Evolutionary conservation across 345 rosid genomes (phyloP).

Genomic region (Pelargonium nanum): DNA sequence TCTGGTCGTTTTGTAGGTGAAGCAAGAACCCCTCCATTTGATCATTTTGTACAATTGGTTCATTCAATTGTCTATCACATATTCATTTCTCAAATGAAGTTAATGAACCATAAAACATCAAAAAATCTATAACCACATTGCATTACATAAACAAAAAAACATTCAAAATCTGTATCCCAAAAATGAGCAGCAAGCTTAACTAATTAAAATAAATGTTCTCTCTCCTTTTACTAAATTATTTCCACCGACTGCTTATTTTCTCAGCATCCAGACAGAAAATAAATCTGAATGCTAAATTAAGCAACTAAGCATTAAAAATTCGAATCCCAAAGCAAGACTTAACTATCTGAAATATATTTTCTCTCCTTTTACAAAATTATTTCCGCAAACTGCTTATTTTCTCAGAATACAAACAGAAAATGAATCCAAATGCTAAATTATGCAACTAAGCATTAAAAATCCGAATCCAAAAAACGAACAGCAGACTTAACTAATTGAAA

Average conservation of each 20-base stretch:
- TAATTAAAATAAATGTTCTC: not conserved
- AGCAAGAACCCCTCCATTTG: constrained; percentile 81
- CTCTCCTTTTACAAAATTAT: no score
- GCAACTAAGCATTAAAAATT: no score
- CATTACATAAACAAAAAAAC: not conserved
- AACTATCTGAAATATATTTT: not conserved
- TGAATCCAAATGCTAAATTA: no score
- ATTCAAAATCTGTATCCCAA: not conserved
- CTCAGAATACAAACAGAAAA: not conserved
- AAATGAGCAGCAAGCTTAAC: not conserved
- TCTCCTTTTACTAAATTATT: no score
- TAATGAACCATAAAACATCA: not conserved
- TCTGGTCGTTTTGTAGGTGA: constrained; percentile 75
- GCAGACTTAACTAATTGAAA: not conserved
- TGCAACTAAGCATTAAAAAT: no score
- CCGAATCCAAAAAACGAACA: not conserved
- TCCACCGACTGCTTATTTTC: no score
- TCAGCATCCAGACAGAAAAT: not conserved
- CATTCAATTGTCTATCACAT: constrained; percentile 47
- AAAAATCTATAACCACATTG: not conserved
- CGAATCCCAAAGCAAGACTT: not conserved
- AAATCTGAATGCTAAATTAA: not conserved
- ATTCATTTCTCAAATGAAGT: constrained; percentile 3
- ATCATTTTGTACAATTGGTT: constrained; percentile 40
- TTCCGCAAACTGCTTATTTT: no score